phyloP scores from a whole-genome alignment of 2,329 filamentous ascomycete species.

The Verticillium isaacii region DNA sequence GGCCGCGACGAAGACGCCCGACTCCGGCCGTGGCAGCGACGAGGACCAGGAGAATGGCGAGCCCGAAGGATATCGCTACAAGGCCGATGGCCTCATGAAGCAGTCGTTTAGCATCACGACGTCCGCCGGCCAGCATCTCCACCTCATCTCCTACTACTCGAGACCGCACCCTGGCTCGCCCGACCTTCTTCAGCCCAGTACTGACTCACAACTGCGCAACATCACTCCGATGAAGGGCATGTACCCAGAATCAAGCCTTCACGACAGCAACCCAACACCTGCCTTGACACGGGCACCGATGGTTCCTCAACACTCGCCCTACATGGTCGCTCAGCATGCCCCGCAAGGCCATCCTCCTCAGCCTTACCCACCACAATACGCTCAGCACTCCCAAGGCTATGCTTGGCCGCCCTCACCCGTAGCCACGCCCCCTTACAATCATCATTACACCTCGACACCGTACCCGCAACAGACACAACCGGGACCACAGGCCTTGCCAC shows the following conservation, averaged over 20 bases:
- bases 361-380: slow-evolving; percentile 33
- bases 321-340: slow-evolving; percentile 19
- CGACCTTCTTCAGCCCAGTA: slow-evolving; percentile 75
- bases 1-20: slow-evolving; percentile 71
- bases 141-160: slow-evolving; percentile 96
- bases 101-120: slow-evolving; percentile 99
- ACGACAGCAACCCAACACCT: slow-evolving; percentile 75
- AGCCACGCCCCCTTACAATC: slow-evolving; percentile 48
- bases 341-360: slow-evolving; percentile 32
- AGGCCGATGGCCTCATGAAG: slow-evolving; percentile 97
- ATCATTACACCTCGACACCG: slow-evolving; percentile 37
- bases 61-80: slow-evolving; percentile 89
- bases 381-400: slow-evolving; percentile 30
- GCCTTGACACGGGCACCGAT: slow-evolving; percentile 74
- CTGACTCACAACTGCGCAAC: slow-evolving; percentile 72
- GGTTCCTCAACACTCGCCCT: slow-evolving; percentile 36
- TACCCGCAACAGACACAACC: slow-evolving; percentile 21
- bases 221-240: slow-evolving; percentile 89
- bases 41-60: slow-evolving; percentile 82
- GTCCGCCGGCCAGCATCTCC: slow-evolving; percentile 79
- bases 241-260: slow-evolving; percentile 94
- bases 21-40: slow-evolving; percentile 75
- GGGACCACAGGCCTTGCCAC: slow-evolving; percentile 8
- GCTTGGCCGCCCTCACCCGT: slow-evolving; percentile 53
- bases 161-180: slow-evolving; percentile 68